Conservation (phyloP, 2,329 filamentous ascomycete genomes). For the Diaporthe destruens region DNA sequence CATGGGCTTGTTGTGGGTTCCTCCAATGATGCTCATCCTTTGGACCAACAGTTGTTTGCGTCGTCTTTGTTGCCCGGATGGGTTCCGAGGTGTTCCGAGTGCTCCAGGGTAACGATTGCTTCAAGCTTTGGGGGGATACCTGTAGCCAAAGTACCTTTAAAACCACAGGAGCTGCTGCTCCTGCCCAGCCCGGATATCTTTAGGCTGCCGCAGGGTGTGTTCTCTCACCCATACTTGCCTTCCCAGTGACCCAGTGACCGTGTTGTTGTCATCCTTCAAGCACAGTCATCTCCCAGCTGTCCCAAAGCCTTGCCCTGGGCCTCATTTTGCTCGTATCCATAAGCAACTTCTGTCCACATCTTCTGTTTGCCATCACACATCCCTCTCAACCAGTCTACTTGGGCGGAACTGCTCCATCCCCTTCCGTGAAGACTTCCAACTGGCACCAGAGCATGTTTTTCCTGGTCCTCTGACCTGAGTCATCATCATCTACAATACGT, state of each 20-base stretch:
- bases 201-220: background rate
- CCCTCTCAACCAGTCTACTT: background rate
- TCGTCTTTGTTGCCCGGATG: background rate
- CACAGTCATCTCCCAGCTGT: background rate
- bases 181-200: background rate
- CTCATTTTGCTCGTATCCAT: background rate
- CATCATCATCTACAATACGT: background rate
- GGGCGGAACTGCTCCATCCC: background rate
- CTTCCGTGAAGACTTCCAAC: background rate
- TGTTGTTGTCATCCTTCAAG: background rate
- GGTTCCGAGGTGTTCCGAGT: background rate
- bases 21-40: background rate
- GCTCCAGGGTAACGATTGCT: background rate
- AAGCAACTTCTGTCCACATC: background rate
- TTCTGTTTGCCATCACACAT: background rate
- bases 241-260: background rate
- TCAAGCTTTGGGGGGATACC: background rate
- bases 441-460: background rate
- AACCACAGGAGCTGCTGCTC: background rate
- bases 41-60: background rate
- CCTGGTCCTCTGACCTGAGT: background rate
- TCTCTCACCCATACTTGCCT: background rate
- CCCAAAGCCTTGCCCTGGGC: background rate
- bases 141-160: background rate
- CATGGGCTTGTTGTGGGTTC: background rate